Base-by-base conservation (phyloP, 176 grass and related monocot genomes). In the Bothriochloa decipiens region DNA sequence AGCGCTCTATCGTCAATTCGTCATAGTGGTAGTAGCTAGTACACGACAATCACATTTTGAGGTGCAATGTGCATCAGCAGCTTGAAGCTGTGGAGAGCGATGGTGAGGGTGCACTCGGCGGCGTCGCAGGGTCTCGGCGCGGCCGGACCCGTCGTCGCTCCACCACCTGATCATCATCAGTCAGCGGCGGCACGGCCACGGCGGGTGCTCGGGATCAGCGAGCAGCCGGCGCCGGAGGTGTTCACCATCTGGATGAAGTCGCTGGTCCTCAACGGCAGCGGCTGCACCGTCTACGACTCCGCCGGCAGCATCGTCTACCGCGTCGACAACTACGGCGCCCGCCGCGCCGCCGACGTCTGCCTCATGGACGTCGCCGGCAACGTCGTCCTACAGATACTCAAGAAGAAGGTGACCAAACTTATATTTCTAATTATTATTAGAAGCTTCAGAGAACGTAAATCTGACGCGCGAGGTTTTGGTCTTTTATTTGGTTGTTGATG, bases 191-290 rank as follows among this genome's bases (percentile, higher is more conserved):
- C 20, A 4, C 35, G 7, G 37, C 11, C 3, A 64, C 61, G 15
- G 18, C 7, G 60, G 52, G 45, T 39, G 76, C 46, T 16, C 46
- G 46, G 46, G 45, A 15, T 47, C 45, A 91, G 87, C 53, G 39
- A 72, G 74, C 61, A 78, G 81, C 88, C 86, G 45, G 3, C 0
- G 72, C 86, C 92, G 68, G 95, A 93, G 86, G 84, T 91, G 67
- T 97, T 90, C 87, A 95, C 92, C 10, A 71, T 97, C 50, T 97
- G 92, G 89, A 97, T 97, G 95, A 97, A 93, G 66, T 97, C 92
- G 63, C 83, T 97, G 85, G 91, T 95, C 46, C 80, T 97, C 67
- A 89, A 91, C 78, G 82, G 89, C 35, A 91, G 88, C 22, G 95
- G 92, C 26, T 97, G 95, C 84, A 91, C 95, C 61, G 88, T 97